A percentile compares a stretch with the other conserved stretches of the same genome.
Evolutionary conservation across 208 protist species (phyloP).

Genomic region (Leishmania guyanensis): DNA sequence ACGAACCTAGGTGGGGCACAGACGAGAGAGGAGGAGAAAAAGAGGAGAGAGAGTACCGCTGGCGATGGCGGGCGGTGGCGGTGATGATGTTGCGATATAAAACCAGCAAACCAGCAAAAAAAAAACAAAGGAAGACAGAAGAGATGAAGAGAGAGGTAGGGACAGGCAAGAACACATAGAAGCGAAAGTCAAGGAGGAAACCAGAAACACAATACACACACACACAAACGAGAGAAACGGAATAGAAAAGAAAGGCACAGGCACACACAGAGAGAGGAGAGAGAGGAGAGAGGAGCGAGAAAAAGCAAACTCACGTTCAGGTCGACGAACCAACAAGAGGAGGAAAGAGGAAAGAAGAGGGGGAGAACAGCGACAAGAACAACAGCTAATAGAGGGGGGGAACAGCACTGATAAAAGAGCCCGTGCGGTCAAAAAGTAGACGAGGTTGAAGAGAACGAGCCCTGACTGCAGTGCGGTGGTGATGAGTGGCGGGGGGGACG

Average conservation of each 20-base stretch:
- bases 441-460: neutral
- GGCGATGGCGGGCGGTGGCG: neutral
- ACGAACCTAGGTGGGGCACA: neutral
- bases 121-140: neutral
- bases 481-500: neutral
- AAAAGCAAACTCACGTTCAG: neutral
- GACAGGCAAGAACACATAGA: constrained; percentile 9
- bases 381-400: neutral
- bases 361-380: neutral
- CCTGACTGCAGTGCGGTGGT: neutral
- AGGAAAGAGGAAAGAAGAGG: neutral
- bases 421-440: neutral
- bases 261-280: neutral
- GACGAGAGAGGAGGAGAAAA: neutral
- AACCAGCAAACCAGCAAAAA: neutral
- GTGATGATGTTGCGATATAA: neutral
- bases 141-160: neutral
- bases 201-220: neutral
- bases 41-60: neutral
- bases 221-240: neutral
- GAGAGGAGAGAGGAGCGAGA: neutral
- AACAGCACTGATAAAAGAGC: neutral
- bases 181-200: constrained; percentile 20
- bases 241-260: neutral
- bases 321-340: neutral